phyloP scores from a whole-genome alignment of 495 filamentous ascomycete genomes.

The Xylaria scruposa region DNA sequence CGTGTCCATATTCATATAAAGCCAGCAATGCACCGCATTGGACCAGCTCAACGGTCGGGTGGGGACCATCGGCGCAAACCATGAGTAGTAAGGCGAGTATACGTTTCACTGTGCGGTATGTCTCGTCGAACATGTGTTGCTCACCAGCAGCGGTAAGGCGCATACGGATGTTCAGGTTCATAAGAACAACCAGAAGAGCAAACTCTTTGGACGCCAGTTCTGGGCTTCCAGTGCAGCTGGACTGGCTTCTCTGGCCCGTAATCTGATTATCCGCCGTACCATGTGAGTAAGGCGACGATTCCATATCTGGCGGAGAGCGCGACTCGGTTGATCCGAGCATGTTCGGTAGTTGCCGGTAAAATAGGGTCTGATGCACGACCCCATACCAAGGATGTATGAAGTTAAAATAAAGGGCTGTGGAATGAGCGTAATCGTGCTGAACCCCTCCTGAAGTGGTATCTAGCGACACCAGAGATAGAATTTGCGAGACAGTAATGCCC shows the following conservation, averaged over 20 bases:
- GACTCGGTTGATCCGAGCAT: conserved; percentile 30
- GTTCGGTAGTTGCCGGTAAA: conserved; percentile 33
- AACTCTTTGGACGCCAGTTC: conserved; percentile 31
- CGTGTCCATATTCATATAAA: conserved; percentile 46
- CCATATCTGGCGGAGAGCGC: conserved; percentile 25
- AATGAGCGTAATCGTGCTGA: conserved; percentile 36
- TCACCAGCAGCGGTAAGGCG: conserved; percentile 38
- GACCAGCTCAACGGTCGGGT: conserved; percentile 35
- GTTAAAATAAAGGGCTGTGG: conserved; percentile 35
- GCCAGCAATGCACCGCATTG: conserved; percentile 40
- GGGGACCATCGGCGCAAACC: conserved; percentile 35
- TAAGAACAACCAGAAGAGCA: conserved; percentile 41
- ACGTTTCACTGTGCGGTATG: conserved; percentile 39
- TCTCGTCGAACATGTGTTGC: conserved; percentile 41
- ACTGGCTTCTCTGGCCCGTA: conserved; percentile 18
- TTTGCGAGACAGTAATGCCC: conserved; percentile 37
- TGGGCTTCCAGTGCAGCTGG: conserved; percentile 2
- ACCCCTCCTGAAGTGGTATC: conserved; percentile 27
- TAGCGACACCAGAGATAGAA: conserved; percentile 37
- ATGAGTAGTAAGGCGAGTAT: conserved; percentile 36
- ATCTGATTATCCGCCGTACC: conserved; percentile 23
- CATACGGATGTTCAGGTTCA: conserved; percentile 41
- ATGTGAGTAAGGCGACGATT: conserved; percentile 23
- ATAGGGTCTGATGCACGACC: conserved; percentile 38
- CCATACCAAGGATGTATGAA: conserved; percentile 42